phyloP scores from a whole-genome alignment of 345 rosid genomes.

The Turnera subulata region DNA sequence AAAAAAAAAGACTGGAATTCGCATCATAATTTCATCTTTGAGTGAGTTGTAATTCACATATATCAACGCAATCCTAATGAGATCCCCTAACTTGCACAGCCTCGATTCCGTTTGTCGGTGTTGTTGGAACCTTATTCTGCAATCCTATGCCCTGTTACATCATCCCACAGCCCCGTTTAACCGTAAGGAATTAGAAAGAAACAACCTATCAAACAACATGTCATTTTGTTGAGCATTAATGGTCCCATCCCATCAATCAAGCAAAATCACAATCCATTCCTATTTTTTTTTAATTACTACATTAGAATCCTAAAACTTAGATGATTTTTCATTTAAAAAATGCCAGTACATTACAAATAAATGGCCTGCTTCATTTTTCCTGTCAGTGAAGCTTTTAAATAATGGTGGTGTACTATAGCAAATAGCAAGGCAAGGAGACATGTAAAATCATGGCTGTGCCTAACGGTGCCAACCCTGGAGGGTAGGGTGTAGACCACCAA shows the following conservation, averaged over 20 bases:
- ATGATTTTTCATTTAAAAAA: too few relatives aligned
- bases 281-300: background rate
- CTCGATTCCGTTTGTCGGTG: conserved; percentile 9
- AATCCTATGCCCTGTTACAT: background rate
- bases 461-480: background rate
- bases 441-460: background rate
- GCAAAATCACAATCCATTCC: background rate
- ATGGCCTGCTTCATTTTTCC: too few relatives aligned
- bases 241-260: conserved; percentile 8
- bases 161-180: background rate
- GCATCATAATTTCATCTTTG: too few relatives aligned
- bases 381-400: too few relatives aligned
- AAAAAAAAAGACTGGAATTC: too few relatives aligned
- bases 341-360: too few relatives aligned
- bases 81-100: too few relatives aligned
- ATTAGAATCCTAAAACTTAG: too few relatives aligned
- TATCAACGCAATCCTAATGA: too few relatives aligned
- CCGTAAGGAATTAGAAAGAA: background rate
- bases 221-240: background rate
- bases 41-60: too few relatives aligned
- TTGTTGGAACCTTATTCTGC: background rate
- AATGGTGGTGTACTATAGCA: background rate
- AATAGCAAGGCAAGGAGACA: too few relatives aligned
- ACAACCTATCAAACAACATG: conserved; percentile 9
- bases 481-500: conserved; percentile 8